phyloP scores from a whole-genome alignment of 805 yeast genomes.

The Schwanniomyces sp. region DNA sequence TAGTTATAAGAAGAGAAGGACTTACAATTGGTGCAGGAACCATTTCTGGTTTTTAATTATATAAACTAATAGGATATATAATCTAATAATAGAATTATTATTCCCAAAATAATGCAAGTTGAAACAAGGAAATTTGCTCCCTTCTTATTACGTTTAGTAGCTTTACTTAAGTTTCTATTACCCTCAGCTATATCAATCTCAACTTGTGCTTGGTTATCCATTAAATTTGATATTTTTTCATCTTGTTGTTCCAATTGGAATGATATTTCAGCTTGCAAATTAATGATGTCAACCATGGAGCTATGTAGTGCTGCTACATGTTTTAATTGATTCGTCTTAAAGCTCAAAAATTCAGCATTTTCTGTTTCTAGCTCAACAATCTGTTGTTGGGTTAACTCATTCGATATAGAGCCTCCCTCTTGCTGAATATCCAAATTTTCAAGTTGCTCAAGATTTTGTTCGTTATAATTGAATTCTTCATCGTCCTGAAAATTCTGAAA shows the following conservation, averaged over 20 bases:
- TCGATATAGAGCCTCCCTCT: slow-evolving; percentile 12
- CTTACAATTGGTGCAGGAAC: slow-evolving; percentile 66
- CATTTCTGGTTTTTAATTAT: slow-evolving; percentile 23
- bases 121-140: slow-evolving; percentile 38
- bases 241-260: slow-evolving; percentile 73
- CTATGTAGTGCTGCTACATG: slow-evolving; percentile 61
- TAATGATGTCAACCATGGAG: slow-evolving; percentile 70
- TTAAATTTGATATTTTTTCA: slow-evolving; percentile 60
- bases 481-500: slow-evolving; percentile 44
- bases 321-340: slow-evolving; percentile 59
- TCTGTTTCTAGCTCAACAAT: slow-evolving; percentile 58
- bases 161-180: slow-evolving; percentile 65
- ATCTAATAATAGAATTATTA: slow-evolving; percentile 35
- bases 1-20: slow-evolving; percentile 72
- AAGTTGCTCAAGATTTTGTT: slow-evolving; percentile 7
- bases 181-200: slow-evolving; percentile 68
- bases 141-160: slow-evolving; percentile 61
- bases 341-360: slow-evolving; percentile 52
- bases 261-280: slow-evolving; percentile 71
- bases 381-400: slow-evolving; percentile 50
- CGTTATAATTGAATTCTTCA: slow-evolving; percentile 13
- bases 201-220: slow-evolving; percentile 67
- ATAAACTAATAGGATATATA: slow-evolving; percentile 22
- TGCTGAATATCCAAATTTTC: slow-evolving; percentile 4
- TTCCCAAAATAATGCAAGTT: slow-evolving; percentile 33